Conservation (phyloP, 1,284 basidiomycete species). For the Rhizopogon parksii region DNA sequence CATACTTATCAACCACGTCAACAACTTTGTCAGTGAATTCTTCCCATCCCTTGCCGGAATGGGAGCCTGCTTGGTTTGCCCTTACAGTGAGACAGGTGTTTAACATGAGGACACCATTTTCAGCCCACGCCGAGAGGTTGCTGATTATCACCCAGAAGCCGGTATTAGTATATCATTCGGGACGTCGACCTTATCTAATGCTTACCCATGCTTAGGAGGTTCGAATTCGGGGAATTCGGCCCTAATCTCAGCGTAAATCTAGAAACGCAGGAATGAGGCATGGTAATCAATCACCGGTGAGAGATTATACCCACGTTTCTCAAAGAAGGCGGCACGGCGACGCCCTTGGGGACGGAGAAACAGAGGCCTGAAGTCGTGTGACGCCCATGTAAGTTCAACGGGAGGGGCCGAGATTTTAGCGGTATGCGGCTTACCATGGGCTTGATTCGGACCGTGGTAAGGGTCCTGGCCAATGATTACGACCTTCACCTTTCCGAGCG, state of each 20-base stretch:
- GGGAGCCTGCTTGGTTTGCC: conserved; percentile 72
- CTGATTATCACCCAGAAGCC: conserved; percentile 34
- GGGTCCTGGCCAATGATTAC: conserved; percentile 81
- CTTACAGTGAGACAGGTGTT: conserved; percentile 89
- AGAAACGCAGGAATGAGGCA: conserved; percentile 12
- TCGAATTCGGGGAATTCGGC: conserved; percentile 77
- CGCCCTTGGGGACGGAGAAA: conserved; percentile 79
- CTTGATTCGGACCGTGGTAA: conserved; percentile 62
- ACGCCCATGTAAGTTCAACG: conserved; percentile 8
- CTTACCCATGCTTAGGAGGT: conserved; percentile 80
- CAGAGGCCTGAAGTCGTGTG: conserved; percentile 51
- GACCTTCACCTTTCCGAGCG: conserved; percentile 69
- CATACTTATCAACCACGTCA: conserved; percentile 66
- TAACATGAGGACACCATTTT: conserved; percentile 84
- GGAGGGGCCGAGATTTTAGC: background rate
- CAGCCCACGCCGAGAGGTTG: conserved; percentile 79
- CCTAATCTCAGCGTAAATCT: conserved; percentile 89
- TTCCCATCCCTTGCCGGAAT: conserved; percentile 85
- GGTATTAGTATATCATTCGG: conserved; percentile 11
- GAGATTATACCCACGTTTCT: conserved; percentile 50
- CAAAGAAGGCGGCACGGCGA: conserved; percentile 73
- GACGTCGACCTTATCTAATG: conserved; percentile 21
- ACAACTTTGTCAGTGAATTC: conserved; percentile 70
- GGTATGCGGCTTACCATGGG: conserved; percentile 47
- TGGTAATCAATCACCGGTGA: conserved; percentile 10